Percentiles rank a stretch among this genome's conserved stretches.
Evolutionary conservation across 176 grass and related monocot species (phyloP).

Genomic region (Stipa capillata): DNA sequence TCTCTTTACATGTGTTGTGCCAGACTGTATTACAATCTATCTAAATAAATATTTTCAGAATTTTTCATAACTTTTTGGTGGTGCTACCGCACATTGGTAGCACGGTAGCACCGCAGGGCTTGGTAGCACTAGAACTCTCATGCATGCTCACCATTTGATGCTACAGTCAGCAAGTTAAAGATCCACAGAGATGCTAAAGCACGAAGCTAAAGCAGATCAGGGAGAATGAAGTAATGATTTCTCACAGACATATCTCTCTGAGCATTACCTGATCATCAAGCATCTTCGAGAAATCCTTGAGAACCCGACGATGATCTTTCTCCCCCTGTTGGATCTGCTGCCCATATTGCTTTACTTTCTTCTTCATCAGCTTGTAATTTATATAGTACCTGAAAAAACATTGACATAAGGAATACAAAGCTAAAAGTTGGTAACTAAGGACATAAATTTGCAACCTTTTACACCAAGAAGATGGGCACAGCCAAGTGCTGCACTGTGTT

Average conservation of each 20-base stretch:
- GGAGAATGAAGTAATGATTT: background rate
- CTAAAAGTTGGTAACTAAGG: background rate
- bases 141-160: constrained; percentile 14
- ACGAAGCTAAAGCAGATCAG: constrained; percentile 17
- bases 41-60: no score
- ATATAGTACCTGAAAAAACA: constrained; percentile 85
- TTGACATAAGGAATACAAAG: background rate
- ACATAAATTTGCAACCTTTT: background rate
- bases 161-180: constrained; percentile 18
- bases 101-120: no score
- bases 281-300: constrained; percentile 96
- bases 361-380: constrained; percentile 99
- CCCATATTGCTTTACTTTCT: constrained; percentile 86
- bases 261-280: constrained; percentile 92
- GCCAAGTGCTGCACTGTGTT: background rate
- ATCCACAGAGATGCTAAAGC: constrained; percentile 16
- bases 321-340: constrained; percentile 67
- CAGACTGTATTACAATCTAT: no score
- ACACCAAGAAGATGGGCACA: background rate
- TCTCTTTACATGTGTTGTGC: no score
- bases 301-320: constrained; percentile 70
- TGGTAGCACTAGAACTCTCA: no score
- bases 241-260: background rate
- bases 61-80: no score
- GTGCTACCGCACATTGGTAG: no score